Evolutionary conservation across 352 stramenopile genomes (phyloP).

Genomic region (Plasmopara muralis): DNA sequence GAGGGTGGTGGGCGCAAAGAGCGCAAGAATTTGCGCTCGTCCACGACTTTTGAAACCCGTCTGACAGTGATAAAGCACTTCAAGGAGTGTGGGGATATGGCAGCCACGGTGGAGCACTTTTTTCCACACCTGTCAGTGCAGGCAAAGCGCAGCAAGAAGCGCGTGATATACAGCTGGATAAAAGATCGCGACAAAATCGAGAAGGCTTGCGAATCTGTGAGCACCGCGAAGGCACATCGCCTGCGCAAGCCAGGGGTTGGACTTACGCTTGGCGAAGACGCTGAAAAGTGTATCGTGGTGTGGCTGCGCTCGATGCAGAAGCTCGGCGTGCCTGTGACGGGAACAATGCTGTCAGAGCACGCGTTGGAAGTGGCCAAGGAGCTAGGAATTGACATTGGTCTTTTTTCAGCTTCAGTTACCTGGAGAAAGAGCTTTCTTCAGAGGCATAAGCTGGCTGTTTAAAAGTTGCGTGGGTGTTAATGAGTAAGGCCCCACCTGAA

Average conservation of each 20-base stretch:
- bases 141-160: conserved; percentile 33
- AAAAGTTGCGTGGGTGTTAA: no score
- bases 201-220: conserved; percentile 27
- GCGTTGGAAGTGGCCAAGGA: no score
- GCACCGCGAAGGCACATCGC: conserved; percentile 27
- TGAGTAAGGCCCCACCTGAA: no score
- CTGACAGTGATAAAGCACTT: conserved; percentile 27
- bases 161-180: conserved; percentile 31
- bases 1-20: conserved; percentile 24
- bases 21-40: conserved; percentile 28
- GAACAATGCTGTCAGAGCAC: no score
- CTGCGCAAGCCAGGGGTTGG: conserved; percentile 25
- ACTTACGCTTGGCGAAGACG: conserved; percentile 23
- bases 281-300: conserved; percentile 34
- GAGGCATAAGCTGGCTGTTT: no score
- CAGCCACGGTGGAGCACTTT: no score
- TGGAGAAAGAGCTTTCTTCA: no score
- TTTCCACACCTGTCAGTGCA: conserved; percentile 13
- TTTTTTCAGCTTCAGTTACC: no score
- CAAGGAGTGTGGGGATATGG: conserved; percentile 7
- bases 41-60: conserved; percentile 31
- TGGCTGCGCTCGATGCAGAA: conserved; percentile 30
- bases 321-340: conserved; percentile 8
- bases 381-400: no score
- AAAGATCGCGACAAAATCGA: conserved; percentile 29